Evolutionary conservation across 2,329 filamentous ascomycete genomes (phyloP).

Genomic region (Daldinia sp.): DNA sequence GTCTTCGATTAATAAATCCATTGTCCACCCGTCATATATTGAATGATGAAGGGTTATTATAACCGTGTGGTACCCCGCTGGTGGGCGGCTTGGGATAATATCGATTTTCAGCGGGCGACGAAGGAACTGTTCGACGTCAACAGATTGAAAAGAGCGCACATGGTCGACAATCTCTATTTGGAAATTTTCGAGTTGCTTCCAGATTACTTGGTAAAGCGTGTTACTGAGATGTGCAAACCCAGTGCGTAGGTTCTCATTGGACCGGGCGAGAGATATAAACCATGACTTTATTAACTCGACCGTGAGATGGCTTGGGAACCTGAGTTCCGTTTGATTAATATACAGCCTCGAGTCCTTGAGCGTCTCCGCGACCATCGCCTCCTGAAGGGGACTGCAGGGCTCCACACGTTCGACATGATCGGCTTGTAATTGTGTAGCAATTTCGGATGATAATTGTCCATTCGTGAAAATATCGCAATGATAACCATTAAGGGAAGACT

Average conservation of each 20-base stretch:
- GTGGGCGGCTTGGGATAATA: constrained; percentile 52
- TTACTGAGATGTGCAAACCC: constrained; percentile 73
- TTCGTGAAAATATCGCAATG: neutral
- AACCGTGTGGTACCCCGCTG: constrained; percentile 49
- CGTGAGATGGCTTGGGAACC: constrained; percentile 58
- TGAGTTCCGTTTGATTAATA: constrained; percentile 80
- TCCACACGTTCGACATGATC: constrained; percentile 58
- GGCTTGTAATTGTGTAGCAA: constrained; percentile 32
- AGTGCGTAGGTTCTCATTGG: constrained; percentile 77
- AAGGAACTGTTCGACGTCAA: constrained; percentile 58
- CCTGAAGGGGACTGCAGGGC: constrained; percentile 79
- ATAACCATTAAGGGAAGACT: neutral
- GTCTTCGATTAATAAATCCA: constrained; percentile 79
- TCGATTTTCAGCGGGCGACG: constrained; percentile 72
- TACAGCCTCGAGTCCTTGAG: constrained; percentile 70
- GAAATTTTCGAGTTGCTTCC: constrained; percentile 61
- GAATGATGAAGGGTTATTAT: constrained; percentile 80
- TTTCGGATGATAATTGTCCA: constrained; percentile 25
- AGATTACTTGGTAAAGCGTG: constrained; percentile 73
- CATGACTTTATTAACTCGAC: constrained; percentile 59
- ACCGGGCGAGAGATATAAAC: constrained; percentile 61
- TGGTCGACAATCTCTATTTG: constrained; percentile 59
- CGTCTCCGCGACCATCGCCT: constrained; percentile 85
- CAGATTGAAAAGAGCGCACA: constrained; percentile 57
- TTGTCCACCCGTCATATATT: constrained; percentile 93